Evolutionary conservation across 2,329 filamentous ascomycete species (phyloP).

Genomic region (Cytospora chrysosperma): DNA sequence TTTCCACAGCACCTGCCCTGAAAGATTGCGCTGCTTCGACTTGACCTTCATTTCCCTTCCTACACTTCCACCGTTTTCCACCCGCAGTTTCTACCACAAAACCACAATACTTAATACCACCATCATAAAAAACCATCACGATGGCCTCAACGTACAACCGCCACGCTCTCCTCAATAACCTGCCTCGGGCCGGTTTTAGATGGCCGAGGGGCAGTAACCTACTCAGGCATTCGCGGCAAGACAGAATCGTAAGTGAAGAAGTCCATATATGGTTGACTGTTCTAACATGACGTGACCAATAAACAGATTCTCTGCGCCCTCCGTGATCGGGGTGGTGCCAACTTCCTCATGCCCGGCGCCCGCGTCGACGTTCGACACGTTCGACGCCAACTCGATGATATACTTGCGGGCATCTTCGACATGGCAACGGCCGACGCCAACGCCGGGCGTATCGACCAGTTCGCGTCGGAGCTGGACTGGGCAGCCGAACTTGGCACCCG

Average conservation of each 20-base stretch:
- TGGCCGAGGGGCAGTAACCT: neutral
- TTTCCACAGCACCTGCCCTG: too few species aligned
- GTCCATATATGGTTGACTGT: too few species aligned
- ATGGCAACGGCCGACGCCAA: neutral
- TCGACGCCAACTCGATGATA: neutral
- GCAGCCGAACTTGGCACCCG: neutral
- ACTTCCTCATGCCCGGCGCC: neutral
- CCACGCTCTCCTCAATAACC: neutral
- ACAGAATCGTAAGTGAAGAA: neutral
- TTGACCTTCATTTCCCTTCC: too few species aligned
- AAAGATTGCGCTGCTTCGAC: too few species aligned
- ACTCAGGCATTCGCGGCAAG: neutral
- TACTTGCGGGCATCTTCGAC: constrained; percentile 1
- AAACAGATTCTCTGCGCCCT: neutral
- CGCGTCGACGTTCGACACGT: neutral
- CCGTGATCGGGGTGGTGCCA: neutral
- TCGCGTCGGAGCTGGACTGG: neutral
- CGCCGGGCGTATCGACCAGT: neutral
- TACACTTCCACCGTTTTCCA: too few species aligned
- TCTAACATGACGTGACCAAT: neutral
- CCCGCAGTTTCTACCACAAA: too few species aligned
- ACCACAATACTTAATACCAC: too few species aligned
- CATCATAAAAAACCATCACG: neutral
- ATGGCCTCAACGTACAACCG: neutral
- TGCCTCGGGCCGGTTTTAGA: constrained; percentile 1